These are phyloP conservation scores for Maudiozyma pseudohumilis DNA, from an alignment of 805 yeast species.

Conservation along the genomic window DNA sequence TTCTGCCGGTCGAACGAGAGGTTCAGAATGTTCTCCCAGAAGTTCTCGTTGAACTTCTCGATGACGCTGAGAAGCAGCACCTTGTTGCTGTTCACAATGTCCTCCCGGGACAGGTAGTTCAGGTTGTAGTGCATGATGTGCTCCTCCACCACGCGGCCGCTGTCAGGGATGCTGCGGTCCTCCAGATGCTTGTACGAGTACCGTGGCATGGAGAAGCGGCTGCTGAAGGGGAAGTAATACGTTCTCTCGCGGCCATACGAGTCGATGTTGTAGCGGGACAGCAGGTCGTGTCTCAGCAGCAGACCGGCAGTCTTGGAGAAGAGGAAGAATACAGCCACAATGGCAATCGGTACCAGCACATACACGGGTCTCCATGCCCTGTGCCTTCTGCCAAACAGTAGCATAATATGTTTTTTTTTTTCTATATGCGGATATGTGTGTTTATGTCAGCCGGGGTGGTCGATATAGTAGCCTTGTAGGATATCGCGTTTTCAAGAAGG, in stretches of 20 bases:
- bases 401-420: too few species aligned
- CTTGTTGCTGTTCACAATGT: constrained; percentile 46
- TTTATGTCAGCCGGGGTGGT: too few species aligned
- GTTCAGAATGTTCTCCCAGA: constrained; percentile 70
- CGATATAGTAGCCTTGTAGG: too few species aligned
- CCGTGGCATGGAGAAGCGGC: constrained; percentile 25
- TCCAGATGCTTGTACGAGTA: constrained; percentile 33
- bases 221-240: constrained; percentile 17
- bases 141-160: constrained; percentile 40
- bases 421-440: too few species aligned
- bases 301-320: not conserved
- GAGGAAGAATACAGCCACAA: not conserved
- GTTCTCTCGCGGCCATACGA: constrained; percentile 10
- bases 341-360: not conserved
- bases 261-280: not conserved
- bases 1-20: constrained; percentile 69
- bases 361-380: not conserved
- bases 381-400: too few species aligned
- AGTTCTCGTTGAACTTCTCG: constrained; percentile 66
- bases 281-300: not conserved
- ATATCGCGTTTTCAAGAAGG: too few species aligned
- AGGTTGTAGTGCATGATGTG: constrained; percentile 72
- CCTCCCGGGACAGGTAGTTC: constrained; percentile 39
- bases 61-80: constrained; percentile 79
- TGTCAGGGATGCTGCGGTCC: constrained; percentile 30